Base-by-base conservation (phyloP, 1,139 yeast genomes). In the Arxiozyma bovina region DNA sequence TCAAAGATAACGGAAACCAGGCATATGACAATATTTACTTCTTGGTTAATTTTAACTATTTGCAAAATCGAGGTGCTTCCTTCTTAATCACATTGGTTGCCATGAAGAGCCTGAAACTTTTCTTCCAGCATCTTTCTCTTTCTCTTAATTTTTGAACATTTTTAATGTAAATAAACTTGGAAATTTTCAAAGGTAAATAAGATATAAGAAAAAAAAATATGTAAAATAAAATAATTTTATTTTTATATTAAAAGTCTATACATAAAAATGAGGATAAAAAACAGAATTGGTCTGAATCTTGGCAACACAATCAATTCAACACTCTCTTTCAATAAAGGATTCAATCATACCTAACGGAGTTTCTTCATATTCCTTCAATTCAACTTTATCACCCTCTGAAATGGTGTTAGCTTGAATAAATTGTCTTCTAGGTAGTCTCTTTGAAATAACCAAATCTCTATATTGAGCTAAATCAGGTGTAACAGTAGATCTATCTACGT, bases 371-470 rank as follows among this genome's bases (percentile, higher is more conserved):
- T 87, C 95, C 57, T 74, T 76, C 41, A 87, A 77, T 46, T 72
- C 77, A 42, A 87, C 82, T 17, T 50, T 30, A n/a, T 64, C 62
- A 12, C 23, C 40, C 47, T 52, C 22, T n/a, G 79, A 58, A 30
- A 72, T 64, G 6, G 62, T 57, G 70, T 89, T 89, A 42, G 89
- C 88, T 72, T 89, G 96, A 56, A 89, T 82, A 63, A 85, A 79
- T 68, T 87, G 94, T 69, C 83, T 85, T 68, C 96, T 79, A 58
- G 96, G 95, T 60, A 83, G 74, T 71, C 88, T 87, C 68, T 87
- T 85, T 53, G 74, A 74, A 58, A 88, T 73, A 21, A 89, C 90
- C 48, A 77, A 74, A 55, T 82, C 84, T 71, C 96, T 79, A 67
- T 78, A 85, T 61, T 76, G 73, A 45, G 85, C 80, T 58, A 84